Evolutionary conservation across 2,329 filamentous ascomycete species (phyloP).

Genomic region (Aplosporella prunicola): DNA sequence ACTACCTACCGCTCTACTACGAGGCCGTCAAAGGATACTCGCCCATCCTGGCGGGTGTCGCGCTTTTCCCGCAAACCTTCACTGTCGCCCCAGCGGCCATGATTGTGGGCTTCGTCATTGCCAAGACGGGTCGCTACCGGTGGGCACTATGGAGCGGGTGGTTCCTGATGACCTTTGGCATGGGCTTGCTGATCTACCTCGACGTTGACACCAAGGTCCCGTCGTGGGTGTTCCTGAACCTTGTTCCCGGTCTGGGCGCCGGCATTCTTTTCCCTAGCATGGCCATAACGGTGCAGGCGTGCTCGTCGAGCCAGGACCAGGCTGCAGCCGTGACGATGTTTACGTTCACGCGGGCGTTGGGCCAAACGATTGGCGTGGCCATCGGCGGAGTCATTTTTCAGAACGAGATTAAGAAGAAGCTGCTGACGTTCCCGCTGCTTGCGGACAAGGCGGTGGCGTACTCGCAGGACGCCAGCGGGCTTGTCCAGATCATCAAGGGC

Average conservation of each 20-base stretch:
- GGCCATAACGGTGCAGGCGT: constrained; percentile 54
- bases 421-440: constrained; percentile 41
- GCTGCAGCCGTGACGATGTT: constrained; percentile 56
- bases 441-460: constrained; percentile 40
- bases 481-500: constrained; percentile 49
- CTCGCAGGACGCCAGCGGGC: constrained; percentile 48
- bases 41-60: constrained; percentile 30
- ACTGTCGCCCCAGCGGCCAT: constrained; percentile 54
- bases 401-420: constrained; percentile 48
- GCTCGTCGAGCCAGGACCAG: constrained; percentile 46
- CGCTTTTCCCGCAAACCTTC: constrained; percentile 38
- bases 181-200: constrained; percentile 47
- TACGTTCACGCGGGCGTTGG: constrained; percentile 56
- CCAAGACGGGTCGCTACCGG: constrained; percentile 49
- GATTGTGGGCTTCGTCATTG: constrained; percentile 45
- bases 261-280: constrained; percentile 59
- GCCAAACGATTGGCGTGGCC: constrained; percentile 57
- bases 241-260: constrained; percentile 51
- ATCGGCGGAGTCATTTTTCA: constrained; percentile 62
- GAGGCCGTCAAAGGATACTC: constrained; percentile 32
- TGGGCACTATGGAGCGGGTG: constrained; percentile 55
- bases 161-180: constrained; percentile 48
- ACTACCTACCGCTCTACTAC: constrained; percentile 36
- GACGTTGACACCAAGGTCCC: constrained; percentile 41
- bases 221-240: constrained; percentile 51